These are phyloP conservation scores for Apiospora koreana DNA, from an alignment of 2,329 filamentous ascomycete species.

Conservation along the genomic window DNA sequence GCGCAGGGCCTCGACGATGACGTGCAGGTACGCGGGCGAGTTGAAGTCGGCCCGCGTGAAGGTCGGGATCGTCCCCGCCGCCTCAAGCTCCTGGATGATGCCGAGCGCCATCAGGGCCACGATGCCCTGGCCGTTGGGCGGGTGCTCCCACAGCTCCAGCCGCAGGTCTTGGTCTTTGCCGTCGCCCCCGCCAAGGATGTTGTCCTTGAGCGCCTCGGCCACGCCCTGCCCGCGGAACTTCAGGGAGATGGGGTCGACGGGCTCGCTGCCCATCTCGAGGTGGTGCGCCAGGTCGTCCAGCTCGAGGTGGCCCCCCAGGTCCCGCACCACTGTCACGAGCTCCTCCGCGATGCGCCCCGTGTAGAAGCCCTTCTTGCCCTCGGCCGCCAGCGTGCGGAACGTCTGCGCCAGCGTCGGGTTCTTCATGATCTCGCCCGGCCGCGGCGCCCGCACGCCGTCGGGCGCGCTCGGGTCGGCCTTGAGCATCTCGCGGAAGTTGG, in stretches of 20 bases:
- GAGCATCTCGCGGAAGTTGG: conserved; percentile 85
- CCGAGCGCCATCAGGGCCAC: conserved; percentile 93
- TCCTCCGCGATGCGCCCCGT: conserved; percentile 79
- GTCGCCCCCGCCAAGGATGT: conserved; percentile 34
- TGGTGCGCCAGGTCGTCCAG: conserved; percentile 82
- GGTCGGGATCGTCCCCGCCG: conserved; percentile 69
- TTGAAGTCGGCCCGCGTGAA: conserved; percentile 79
- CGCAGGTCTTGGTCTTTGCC: conserved; percentile 46
- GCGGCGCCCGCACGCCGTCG: conserved; percentile 73
- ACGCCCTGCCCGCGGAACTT: conserved; percentile 69
- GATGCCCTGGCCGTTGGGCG: conserved; percentile 94
- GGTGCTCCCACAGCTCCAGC: conserved; percentile 92
- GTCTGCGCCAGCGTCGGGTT: conserved; percentile 81
- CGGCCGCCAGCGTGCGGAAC: conserved; percentile 73
- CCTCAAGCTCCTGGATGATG: conserved; percentile 84
- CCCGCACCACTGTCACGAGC: conserved; percentile 74
- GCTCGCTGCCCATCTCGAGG: conserved; percentile 66
- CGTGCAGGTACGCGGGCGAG: conserved; percentile 77
- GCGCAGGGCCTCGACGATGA: conserved; percentile 82
- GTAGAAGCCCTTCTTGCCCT: conserved; percentile 93
- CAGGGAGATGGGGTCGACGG: conserved; percentile 82
- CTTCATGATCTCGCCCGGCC: conserved; percentile 83
- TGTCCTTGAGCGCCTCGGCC: conserved; percentile 23
- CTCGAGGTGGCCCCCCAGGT: conserved; percentile 75
- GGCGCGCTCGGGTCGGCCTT: conserved; percentile 70